Evolutionary conservation across 1,284 basidiomycete species (phyloP), one percentile per base, ranked within the genome.

Genomic region (Ustilago cynodontis): DNA sequence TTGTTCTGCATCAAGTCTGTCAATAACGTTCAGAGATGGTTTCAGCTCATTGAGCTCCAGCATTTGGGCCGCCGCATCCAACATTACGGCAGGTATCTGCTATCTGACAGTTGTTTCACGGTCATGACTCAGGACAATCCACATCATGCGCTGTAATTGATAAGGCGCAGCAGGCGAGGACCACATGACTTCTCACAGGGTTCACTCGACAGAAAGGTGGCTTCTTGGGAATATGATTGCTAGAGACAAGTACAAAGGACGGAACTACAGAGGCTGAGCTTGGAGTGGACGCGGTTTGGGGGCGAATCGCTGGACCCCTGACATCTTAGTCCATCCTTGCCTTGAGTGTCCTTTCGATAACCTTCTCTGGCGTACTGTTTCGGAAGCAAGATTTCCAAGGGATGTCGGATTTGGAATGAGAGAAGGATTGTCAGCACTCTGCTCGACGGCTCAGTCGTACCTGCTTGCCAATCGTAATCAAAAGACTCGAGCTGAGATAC

Each of bases 271-370:
- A 39, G 9, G 39, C 3, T 43, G 18, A 22, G 26, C 14, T 37
- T 33, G 20, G 24, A 13, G 18, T 16, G 39, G 39, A n/a, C 20
- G 6, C 13, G 24, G 24, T n/a, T 4, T 14, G 22, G 35, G 24
- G 4, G 28, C 35, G 37, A 31, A 7, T 26, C 31, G 22, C 7
- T 9, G 50, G 1, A 37, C 29, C 14, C n/a, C 37, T 18, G 24
- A 9, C 51, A 18, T 96, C 94, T 68, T 97, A 98, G 90, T 98
- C 94, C 90, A 89, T 72, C 28, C 72, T 56, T 29, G 71, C 76
- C 61, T 78, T 75, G 64, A 86, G 79, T 14, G 76, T 81, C 57
- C 84, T 72, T 64, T 85, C 82, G 57, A 85, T 84, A 37, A 85
- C 83, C 72, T 80, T 83, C 60, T 85, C 84, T 4, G 84, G 82